Evolutionary conservation across 1,284 basidiomycete species (phyloP).

Genomic region (Ceratobasidium sp.): DNA sequence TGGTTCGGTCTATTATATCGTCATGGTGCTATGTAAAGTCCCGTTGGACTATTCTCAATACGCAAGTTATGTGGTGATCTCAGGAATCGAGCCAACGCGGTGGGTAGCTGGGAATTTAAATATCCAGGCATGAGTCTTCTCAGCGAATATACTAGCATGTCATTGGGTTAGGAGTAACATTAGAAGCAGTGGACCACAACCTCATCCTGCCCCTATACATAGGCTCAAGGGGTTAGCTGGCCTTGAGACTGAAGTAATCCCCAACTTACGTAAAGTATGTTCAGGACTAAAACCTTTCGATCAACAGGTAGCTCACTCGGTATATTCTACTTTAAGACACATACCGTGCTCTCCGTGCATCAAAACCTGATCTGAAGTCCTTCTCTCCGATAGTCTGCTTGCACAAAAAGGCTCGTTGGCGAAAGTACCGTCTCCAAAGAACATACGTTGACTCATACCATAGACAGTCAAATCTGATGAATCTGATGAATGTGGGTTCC

Average conservation of each 20-base stretch:
- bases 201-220: background rate
- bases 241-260: too few relatives aligned
- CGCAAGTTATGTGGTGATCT: too few relatives aligned
- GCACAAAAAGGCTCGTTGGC: slow-evolving; percentile 7
- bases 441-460: background rate
- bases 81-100: too few relatives aligned
- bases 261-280: background rate
- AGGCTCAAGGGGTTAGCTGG: background rate
- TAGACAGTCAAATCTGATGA: background rate
- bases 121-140: too few relatives aligned
- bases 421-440: background rate
- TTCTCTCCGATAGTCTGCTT: background rate
- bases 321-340: background rate
- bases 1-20: too few relatives aligned
- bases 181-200: background rate
- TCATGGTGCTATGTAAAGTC: too few relatives aligned
- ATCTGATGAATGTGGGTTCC: background rate
- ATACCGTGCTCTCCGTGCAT: slow-evolving; percentile 10
- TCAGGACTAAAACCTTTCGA: background rate
- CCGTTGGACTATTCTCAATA: too few relatives aligned
- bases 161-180: too few relatives aligned
- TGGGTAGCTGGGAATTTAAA: too few relatives aligned
- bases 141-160: too few relatives aligned
- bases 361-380: background rate
- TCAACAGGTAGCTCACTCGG: background rate